Conservation (phyloP, 176 grass and related monocot species). For the Avena eriantha region DNA sequence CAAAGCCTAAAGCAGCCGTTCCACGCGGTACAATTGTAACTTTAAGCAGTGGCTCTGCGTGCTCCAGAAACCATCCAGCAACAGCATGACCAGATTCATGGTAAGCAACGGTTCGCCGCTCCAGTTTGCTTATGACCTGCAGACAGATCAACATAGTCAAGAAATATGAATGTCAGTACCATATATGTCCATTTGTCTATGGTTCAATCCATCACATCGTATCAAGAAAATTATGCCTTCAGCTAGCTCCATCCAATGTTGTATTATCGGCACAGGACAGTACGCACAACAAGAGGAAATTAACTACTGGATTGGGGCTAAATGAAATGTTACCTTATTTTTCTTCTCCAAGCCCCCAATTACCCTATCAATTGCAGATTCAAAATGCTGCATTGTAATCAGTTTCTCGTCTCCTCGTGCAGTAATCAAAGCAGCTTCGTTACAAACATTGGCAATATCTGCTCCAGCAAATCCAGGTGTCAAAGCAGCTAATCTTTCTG, state of each 20-base stretch:
- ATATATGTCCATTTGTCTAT: slow-evolving; percentile 19
- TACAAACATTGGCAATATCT: slow-evolving; percentile 97
- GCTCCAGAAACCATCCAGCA: slow-evolving; percentile 95
- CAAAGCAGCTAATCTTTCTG: slow-evolving; percentile 90
- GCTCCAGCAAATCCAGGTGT: slow-evolving; percentile 95
- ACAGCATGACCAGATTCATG: slow-evolving; percentile 99
- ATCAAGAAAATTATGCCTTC: not conserved
- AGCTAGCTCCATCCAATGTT: slow-evolving; percentile 4
- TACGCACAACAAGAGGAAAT: not conserved
- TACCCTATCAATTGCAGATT: slow-evolving; percentile 84
- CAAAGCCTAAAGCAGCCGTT: slow-evolving; percentile 87
- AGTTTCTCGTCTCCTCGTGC: slow-evolving; percentile 65
- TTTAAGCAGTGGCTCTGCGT: slow-evolving; percentile 89
- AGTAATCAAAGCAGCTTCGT: slow-evolving; percentile 89
- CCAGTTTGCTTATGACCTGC: slow-evolving; percentile 93
- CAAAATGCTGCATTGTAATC: slow-evolving; percentile 87
- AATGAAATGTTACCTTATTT: slow-evolving; percentile 70
- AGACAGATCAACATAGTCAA: slow-evolving; percentile 31
- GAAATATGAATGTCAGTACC: not conserved
- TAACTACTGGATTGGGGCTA: not conserved
- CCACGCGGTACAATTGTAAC: slow-evolving; percentile 95
- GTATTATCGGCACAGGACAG: not conserved
- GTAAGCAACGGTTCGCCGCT: slow-evolving; percentile 85
- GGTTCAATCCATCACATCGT: slow-evolving; percentile 20
- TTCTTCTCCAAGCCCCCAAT: slow-evolving; percentile 98